A percentile compares a stretch with the other conserved stretches of the same genome.
Evolutionary conservation across 2,329 filamentous ascomycete genomes (phyloP).

Genomic region (Pseudogymnoascus sp.): DNA sequence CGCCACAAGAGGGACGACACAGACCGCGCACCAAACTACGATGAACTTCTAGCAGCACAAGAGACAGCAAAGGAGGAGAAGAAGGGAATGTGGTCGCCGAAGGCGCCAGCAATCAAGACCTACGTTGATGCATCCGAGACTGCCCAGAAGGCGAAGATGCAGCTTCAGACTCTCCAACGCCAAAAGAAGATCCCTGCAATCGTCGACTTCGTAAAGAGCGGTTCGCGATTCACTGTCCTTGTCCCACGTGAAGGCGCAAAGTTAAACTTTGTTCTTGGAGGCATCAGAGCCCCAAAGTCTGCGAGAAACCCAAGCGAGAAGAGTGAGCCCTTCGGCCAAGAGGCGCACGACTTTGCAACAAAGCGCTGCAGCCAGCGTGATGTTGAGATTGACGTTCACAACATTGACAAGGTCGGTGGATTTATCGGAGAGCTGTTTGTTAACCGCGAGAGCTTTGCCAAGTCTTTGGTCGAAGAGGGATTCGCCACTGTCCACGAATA

Average conservation of each 20-base stretch:
- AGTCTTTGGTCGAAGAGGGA: constrained; percentile 87
- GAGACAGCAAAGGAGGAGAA: constrained; percentile 76
- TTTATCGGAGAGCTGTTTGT: constrained; percentile 95
- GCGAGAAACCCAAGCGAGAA: constrained; percentile 70
- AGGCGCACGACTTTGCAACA: constrained; percentile 87
- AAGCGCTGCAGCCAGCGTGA: constrained; percentile 87
- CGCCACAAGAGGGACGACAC: constrained; percentile 91
- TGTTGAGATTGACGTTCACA: constrained; percentile 90
- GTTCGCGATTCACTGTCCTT: constrained; percentile 84
- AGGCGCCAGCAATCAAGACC: constrained; percentile 73
- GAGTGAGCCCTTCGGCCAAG: constrained; percentile 89
- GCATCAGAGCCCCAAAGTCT: constrained; percentile 83
- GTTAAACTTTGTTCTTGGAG: constrained; percentile 87
- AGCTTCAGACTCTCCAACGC: constrained; percentile 76
- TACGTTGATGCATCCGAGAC: constrained; percentile 88
- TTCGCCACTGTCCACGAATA: constrained; percentile 88
- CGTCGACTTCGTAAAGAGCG: constrained; percentile 97
- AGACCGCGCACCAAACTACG: constrained; percentile 89
- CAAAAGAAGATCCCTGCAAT: constrained; percentile 89
- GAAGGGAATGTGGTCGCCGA: constrained; percentile 93
- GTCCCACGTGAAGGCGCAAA: constrained; percentile 91
- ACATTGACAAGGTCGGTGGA: constrained; percentile 91
- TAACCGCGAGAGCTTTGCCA: constrained; percentile 92
- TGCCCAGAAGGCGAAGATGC: constrained; percentile 90
- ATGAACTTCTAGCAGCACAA: constrained; percentile 75